phyloP scores from a whole-genome alignment of 306 rosid species.

The Prunus mume region DNA sequence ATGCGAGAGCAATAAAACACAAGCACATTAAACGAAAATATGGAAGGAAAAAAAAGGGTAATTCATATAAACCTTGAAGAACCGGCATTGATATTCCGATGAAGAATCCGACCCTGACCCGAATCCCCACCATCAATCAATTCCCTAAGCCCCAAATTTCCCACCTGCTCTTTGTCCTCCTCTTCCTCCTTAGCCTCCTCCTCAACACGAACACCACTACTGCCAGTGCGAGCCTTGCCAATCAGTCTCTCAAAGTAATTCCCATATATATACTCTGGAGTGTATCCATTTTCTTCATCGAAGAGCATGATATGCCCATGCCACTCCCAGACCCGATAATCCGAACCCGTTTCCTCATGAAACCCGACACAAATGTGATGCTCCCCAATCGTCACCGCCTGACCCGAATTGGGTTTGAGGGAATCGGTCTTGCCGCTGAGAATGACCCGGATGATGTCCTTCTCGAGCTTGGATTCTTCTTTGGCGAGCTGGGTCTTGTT shows the following conservation, averaged over 20 bases:
- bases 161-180: conserved; percentile 37
- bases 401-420: conserved; percentile 81
- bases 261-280: conserved; percentile 90
- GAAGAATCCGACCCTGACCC: conserved; percentile 66
- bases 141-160: conserved; percentile 65
- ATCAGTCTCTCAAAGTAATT: conserved; percentile 76
- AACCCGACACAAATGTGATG: conserved; percentile 79
- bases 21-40: neutral
- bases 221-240: conserved; percentile 19
- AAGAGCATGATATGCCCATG: conserved; percentile 89
- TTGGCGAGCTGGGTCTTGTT: conserved; percentile 44
- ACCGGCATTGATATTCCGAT: conserved; percentile 68
- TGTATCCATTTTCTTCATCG: conserved; percentile 66
- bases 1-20: neutral
- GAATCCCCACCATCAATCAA: conserved; percentile 61
- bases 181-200: conserved; percentile 23
- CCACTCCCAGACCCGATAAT: conserved; percentile 98
- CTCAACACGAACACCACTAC: conserved; percentile 4
- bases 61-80: conserved; percentile 53
- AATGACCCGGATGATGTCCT: conserved; percentile 58
- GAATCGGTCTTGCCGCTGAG: conserved; percentile 53
- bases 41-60: neutral
- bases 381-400: conserved; percentile 73
- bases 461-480: conserved; percentile 60
- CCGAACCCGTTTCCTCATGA: conserved; percentile 71